These are phyloP conservation scores for Hortiboletus flavorubellus DNA, from an alignment of 768 basidiomycete genomes.

Conservation along the genomic window DNA sequence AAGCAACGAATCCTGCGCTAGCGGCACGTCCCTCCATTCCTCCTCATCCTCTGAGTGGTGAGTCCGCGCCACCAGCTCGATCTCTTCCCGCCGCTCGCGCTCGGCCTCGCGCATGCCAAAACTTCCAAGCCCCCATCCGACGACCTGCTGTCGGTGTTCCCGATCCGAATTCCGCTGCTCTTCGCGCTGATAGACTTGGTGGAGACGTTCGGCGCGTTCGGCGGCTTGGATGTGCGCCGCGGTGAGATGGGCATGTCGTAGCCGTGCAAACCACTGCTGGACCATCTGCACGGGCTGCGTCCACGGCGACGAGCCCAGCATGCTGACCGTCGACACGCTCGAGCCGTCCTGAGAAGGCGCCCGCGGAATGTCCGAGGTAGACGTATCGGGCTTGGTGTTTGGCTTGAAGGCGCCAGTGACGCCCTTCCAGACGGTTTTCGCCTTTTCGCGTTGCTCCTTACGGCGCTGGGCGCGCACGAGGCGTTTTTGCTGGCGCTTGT, in stretches of 20 bases:
- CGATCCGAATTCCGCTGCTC: slow-evolving; percentile 20
- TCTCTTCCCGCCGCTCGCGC: slow-evolving; percentile 29
- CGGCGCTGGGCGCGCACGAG: slow-evolving; percentile 45
- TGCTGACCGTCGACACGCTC: not conserved
- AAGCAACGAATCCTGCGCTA: not conserved
- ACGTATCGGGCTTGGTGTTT: not conserved
- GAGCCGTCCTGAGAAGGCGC: slow-evolving; percentile 11
- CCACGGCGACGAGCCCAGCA: not conserved
- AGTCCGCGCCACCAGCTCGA: not conserved
- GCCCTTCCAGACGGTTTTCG: slow-evolving; percentile 55
- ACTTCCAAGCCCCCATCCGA: slow-evolving; percentile 75
- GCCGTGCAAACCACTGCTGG: slow-evolving; percentile 52
- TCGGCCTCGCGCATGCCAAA: slow-evolving; percentile 46
- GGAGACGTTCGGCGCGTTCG: slow-evolving; percentile 62
- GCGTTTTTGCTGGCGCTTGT: slow-evolving; percentile 51
- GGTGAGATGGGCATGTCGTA: slow-evolving; percentile 67
- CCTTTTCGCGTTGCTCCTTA: slow-evolving; percentile 48
- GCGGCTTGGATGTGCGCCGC: slow-evolving; percentile 70
- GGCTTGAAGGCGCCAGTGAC: slow-evolving; percentile 50
- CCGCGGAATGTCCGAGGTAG: not conserved
- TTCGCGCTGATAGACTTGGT: slow-evolving; percentile 51
- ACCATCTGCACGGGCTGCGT: slow-evolving; percentile 31
- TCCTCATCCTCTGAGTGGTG: slow-evolving; percentile 21
- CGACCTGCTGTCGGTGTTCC: slow-evolving; percentile 28
- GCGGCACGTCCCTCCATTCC: slow-evolving; percentile 17